Evolutionary conservation across 768 basidiomycete genomes (phyloP).

Genomic region (Asterophora parasitica): DNA sequence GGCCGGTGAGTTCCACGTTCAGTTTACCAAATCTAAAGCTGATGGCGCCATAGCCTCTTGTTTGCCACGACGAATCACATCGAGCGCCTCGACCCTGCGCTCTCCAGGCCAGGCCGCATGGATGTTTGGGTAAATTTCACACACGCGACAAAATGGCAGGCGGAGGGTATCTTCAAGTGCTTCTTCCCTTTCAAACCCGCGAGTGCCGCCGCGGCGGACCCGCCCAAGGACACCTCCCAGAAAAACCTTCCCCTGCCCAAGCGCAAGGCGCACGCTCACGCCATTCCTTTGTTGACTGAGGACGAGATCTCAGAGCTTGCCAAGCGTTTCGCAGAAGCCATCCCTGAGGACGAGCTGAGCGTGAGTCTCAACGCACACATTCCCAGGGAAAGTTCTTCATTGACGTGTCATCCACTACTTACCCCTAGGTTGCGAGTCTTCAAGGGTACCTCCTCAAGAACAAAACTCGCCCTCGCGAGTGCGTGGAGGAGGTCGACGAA

Average conservation of each 20-base stretch:
- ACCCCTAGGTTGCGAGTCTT: slow-evolving; percentile 64
- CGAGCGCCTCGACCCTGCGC: slow-evolving; percentile 85
- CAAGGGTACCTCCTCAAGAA: slow-evolving; percentile 88
- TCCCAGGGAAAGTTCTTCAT: neutral
- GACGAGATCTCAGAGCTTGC: slow-evolving; percentile 74
- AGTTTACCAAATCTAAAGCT: neutral
- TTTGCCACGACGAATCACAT: slow-evolving; percentile 95
- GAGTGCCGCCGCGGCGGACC: slow-evolving; percentile 14
- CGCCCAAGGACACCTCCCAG: slow-evolving; percentile 46
- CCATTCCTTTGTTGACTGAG: slow-evolving; percentile 68
- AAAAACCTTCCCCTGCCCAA: slow-evolving; percentile 64
- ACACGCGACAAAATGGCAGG: slow-evolving; percentile 89
- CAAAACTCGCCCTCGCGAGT: slow-evolving; percentile 84
- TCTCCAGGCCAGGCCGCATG: slow-evolving; percentile 86
- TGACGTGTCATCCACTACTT: slow-evolving; percentile 2
- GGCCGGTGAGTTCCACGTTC: slow-evolving; percentile 57
- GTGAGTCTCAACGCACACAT: slow-evolving; percentile 35
- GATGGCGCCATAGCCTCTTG: slow-evolving; percentile 49
- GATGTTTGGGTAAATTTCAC: slow-evolving; percentile 92
- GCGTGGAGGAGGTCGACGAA: slow-evolving; percentile 71
- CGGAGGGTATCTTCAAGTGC: slow-evolving; percentile 89
- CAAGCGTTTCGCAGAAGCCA: slow-evolving; percentile 75
- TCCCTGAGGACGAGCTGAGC: slow-evolving; percentile 85
- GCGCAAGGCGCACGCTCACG: slow-evolving; percentile 52
- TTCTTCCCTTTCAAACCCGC: slow-evolving; percentile 75